Conservation (phyloP, 208 protist species). For the Sergeia podlipaevii region DNA sequence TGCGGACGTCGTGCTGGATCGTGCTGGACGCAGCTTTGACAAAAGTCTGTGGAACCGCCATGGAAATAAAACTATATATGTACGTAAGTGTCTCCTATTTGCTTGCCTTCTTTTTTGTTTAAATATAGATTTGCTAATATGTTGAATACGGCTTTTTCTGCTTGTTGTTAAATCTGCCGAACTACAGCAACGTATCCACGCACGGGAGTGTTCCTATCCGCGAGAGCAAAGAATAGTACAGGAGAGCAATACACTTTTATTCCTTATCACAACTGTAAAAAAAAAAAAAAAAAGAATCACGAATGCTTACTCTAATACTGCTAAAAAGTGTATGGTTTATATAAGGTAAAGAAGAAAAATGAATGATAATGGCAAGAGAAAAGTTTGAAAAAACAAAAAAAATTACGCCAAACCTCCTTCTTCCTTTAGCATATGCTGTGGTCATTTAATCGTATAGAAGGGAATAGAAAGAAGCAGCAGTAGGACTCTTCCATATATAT, state of each 20-base stretch:
- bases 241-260: background rate
- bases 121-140: too few species aligned
- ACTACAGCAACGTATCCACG: background rate
- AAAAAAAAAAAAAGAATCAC: slow-evolving; percentile 12
- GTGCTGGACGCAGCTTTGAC: slow-evolving; percentile 24
- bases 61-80: too few species aligned
- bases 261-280: slow-evolving; percentile 9
- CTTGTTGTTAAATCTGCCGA: background rate
- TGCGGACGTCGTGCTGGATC: slow-evolving; percentile 41
- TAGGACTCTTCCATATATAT: too few species aligned
- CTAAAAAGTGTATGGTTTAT: slow-evolving; percentile 1
- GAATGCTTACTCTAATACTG: background rate
- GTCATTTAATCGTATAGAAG: too few species aligned
- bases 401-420: too few species aligned
- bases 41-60: slow-evolving; percentile 15
- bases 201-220: background rate
- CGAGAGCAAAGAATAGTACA: background rate
- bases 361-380: slow-evolving; percentile 4
- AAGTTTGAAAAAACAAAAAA: slow-evolving; percentile 5
- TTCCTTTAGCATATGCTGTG: too few species aligned
- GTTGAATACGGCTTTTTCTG: too few species aligned
- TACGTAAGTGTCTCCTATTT: too few species aligned
- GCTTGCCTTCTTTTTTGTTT: too few species aligned
- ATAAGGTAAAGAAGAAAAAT: background rate
- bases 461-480: too few species aligned